Evolutionary conservation across 495 filamentous ascomycete genomes (phyloP).

Genomic region (Xylaria palmicola): DNA sequence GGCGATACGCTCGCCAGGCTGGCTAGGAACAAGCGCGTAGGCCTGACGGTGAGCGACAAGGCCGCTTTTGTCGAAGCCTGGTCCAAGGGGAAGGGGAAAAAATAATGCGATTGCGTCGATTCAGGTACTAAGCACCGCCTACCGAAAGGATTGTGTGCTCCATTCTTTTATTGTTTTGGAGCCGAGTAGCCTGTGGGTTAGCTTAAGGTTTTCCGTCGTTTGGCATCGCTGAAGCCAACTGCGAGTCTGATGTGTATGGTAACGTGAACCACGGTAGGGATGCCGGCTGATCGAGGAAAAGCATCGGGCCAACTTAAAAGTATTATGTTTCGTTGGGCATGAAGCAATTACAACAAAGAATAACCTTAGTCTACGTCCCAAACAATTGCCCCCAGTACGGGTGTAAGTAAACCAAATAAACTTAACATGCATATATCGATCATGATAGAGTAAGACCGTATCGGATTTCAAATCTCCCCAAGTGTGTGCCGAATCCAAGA

Average conservation of each 20-base stretch:
- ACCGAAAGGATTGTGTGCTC: too few species aligned
- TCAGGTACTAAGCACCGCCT: too few species aligned
- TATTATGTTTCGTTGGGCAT: too few species aligned
- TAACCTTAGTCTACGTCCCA: too few species aligned
- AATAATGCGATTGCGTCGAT: background rate
- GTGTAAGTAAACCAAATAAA: background rate
- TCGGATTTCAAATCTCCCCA: too few species aligned
- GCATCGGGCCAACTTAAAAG: too few species aligned
- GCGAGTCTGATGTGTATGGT: background rate
- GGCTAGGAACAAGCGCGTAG: conserved; percentile 87
- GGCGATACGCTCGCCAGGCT: conserved; percentile 85
- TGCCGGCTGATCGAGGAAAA: background rate
- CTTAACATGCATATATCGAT: background rate
- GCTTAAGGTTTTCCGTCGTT: background rate
- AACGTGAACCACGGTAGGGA: too few species aligned
- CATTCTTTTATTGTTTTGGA: background rate
- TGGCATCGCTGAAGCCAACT: background rate
- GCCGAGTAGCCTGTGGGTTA: background rate
- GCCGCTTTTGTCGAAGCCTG: conserved; percentile 70
- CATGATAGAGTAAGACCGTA: too few species aligned
- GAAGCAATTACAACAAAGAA: too few species aligned
- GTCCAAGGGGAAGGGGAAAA: conserved; percentile 26
- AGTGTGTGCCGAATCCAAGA: too few species aligned
- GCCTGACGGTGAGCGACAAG: conserved; percentile 80
- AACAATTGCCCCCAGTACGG: too few species aligned